A percentile compares a stretch with the other conserved stretches of the same genome.
Conservation (phyloP, 1,284 basidiomycete genomes). For the Marasmius sp. region DNA sequence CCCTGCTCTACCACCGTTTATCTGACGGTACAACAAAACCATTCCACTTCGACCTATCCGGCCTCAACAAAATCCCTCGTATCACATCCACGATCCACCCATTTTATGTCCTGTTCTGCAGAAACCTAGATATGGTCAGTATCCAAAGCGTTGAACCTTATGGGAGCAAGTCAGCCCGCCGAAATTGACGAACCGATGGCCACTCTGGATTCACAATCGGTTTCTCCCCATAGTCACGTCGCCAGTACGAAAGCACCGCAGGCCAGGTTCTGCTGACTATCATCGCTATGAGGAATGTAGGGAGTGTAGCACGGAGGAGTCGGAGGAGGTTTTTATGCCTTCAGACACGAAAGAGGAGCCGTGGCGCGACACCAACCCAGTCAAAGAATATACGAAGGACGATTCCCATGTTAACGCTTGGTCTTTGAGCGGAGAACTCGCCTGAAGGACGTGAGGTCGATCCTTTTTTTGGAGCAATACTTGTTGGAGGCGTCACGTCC, state of each 20-base stretch:
- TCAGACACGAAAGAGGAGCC: not conserved
- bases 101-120: not conserved
- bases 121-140: not conserved
- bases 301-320: not conserved
- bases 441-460: not conserved
- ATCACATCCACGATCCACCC: not conserved
- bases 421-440: not conserved
- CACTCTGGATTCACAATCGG: not conserved
- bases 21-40: not conserved
- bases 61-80: not conserved
- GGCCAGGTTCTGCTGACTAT: not conserved
- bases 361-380: not conserved
- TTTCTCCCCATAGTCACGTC: not conserved
- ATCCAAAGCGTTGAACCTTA: not conserved
- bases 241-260: not conserved
- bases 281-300: not conserved
- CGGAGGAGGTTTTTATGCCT: not conserved
- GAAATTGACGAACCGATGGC: not conserved
- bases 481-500: not conserved
- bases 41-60: not conserved
- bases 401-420: not conserved
- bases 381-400: not conserved
- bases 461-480: not conserved
- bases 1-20: not conserved
- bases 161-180: not conserved